A percentile compares a stretch with the other conserved stretches of the same genome.
These are phyloP conservation scores for Fomitiporia mediterranea DNA, from an alignment of 1,284 basidiomycete genomes.

Conservation along the genomic window DNA sequence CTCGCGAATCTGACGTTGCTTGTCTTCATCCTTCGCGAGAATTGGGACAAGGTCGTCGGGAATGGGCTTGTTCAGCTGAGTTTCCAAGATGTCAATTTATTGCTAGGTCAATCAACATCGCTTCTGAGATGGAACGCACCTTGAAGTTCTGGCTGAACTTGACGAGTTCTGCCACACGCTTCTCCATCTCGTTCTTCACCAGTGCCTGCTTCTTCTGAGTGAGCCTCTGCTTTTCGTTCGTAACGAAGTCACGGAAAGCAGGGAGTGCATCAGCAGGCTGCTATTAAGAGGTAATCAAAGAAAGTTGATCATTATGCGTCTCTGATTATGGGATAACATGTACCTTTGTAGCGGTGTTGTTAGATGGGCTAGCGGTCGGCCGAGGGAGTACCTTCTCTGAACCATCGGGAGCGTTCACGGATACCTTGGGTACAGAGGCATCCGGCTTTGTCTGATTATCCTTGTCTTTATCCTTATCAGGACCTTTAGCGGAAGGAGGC, in stretches of 20 bases:
- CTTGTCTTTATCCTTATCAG: constrained; percentile 18
- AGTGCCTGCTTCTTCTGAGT: constrained; percentile 88
- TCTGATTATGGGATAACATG: constrained; percentile 7
- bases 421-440: constrained; percentile 51
- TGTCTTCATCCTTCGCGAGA: constrained; percentile 84
- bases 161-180: constrained; percentile 85
- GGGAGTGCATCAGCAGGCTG: constrained; percentile 65
- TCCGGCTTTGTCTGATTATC: constrained; percentile 37
- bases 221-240: constrained; percentile 81
- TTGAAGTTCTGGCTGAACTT: constrained; percentile 94
- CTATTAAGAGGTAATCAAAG: constrained; percentile 29
- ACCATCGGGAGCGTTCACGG: constrained; percentile 69
- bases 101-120: constrained; percentile 3
- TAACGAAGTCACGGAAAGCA: constrained; percentile 87
- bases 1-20: constrained; percentile 78
- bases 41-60: constrained; percentile 93
- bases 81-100: neutral
- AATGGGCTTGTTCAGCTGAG: constrained; percentile 82
- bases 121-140: constrained; percentile 39
- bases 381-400: constrained; percentile 36
- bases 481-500: constrained; percentile 25
- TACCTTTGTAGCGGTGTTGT: constrained; percentile 55
- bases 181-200: constrained; percentile 91
- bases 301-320: neutral
- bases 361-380: constrained; percentile 37